Evolutionary conservation across 2,329 filamentous ascomycete species (phyloP), one percentile per base, ranked within the genome.

Genomic region (Elsinoe necatrix): DNA sequence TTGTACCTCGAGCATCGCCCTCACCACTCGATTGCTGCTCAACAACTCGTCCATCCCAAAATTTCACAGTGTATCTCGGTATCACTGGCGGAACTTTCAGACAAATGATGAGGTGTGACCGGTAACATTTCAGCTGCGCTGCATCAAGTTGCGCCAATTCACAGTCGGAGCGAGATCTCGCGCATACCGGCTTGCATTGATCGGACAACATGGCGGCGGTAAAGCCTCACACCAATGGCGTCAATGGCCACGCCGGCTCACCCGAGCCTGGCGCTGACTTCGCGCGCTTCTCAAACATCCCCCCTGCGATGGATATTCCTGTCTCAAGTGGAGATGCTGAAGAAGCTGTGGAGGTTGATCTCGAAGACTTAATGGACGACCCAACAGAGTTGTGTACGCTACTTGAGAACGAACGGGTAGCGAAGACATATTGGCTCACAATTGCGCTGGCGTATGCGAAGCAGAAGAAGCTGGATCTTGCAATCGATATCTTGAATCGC

Each of bases 381-480:
- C 89, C 89, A 18, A 95, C 88, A 47, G 93, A 98, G 74, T 80
- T 98, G 4, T 98, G 93, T 71, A 93, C 89, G 27, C 80, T 98
- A 52, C 83, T 98, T 61, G 92, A 98, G 74, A 95, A 93, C 67
- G 95, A 98, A 71, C 84, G 86, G 66, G 91, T 90, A 14, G 86
- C 89, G 35, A 90, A 92, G 66, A 89, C 85, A 54, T 95, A 95
- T 64, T 98, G 95, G 95, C 92, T 98, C 78, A 92, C 89, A n/a
- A 93, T 97, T 63, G 88, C 95, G 41, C 79, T 97, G 58, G 92
- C 92, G 48, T 98, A 98, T 68, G 92, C 93, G 39, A 98, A 97
- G 75, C 89, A 95, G 74, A 85, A 86, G 68, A 95, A 95, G 74
- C 82, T 93, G 60, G 91, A 96, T 68, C 87, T 93, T 73, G 83